These are phyloP conservation scores for Eustoma russellianum DNA, from an alignment of 257 asterid species.

Conservation along the genomic window DNA sequence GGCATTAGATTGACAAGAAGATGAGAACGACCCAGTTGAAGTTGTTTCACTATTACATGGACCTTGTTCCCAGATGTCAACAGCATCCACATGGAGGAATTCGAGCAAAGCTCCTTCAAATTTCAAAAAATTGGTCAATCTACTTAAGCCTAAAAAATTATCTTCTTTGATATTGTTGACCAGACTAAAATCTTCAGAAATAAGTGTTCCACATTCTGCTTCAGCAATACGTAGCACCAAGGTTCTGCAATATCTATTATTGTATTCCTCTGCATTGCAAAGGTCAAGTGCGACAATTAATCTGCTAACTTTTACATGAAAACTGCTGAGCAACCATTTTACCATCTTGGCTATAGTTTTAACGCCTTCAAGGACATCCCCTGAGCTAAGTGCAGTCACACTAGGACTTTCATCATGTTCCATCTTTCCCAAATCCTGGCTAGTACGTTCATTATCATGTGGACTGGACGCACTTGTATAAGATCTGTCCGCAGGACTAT, in stretches of 20 bases:
- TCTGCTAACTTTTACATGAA: conserved; percentile 64
- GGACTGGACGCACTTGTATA: conserved; percentile 29
- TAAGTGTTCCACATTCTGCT: conserved; percentile 70
- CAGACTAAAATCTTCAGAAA: conserved; percentile 58
- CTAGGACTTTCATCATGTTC: conserved; percentile 29
- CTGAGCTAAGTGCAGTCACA: conserved; percentile 30
- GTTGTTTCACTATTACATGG: conserved; percentile 33
- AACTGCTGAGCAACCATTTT: conserved; percentile 84
- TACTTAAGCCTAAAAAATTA: conserved; percentile 72
- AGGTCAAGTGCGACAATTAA: conserved; percentile 88
- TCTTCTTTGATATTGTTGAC: conserved; percentile 25
- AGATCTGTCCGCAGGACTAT: conserved; percentile 25
- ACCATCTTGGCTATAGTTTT: conserved; percentile 94
- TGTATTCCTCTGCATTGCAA: conserved; percentile 35
- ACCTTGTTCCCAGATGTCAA: conserved; percentile 31
- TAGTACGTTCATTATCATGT: conserved; percentile 15
- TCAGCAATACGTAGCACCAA: conserved; percentile 84
- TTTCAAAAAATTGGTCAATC: conserved; percentile 54
- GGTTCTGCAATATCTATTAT: conserved; percentile 38
- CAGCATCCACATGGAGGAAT: conserved; percentile 47
- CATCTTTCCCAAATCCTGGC: conserved; percentile 29
- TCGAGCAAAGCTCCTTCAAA: conserved; percentile 85
- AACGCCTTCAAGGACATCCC: conserved; percentile 97
- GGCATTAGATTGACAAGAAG: conserved; percentile 35
- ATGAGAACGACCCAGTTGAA: conserved; percentile 38